Conservation (phyloP, 2,329 filamentous ascomycete genomes). For the Ophiocordyceps camponoti-rufipedis region DNA sequence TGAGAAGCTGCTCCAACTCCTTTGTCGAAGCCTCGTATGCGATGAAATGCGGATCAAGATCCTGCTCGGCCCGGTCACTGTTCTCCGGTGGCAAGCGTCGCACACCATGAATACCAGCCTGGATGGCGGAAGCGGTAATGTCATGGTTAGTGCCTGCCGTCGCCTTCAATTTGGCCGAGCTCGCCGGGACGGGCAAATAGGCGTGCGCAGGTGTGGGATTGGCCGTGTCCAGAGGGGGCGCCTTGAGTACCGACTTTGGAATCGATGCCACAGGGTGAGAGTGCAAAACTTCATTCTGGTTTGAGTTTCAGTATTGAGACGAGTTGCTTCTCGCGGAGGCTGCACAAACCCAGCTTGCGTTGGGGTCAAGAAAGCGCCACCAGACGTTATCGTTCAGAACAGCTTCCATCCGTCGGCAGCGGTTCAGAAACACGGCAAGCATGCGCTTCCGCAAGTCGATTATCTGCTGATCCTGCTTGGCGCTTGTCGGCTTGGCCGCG, state of each 20-base stretch:
- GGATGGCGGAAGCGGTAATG: slow-evolving; percentile 17
- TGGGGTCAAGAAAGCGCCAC: slow-evolving; percentile 95
- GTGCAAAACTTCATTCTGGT: slow-evolving; percentile 79
- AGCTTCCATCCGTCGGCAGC: slow-evolving; percentile 82
- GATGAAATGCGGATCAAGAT: slow-evolving; percentile 90
- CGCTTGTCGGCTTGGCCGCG: slow-evolving; percentile 90
- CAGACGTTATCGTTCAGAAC: slow-evolving; percentile 86
- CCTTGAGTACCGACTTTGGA: slow-evolving; percentile 85
- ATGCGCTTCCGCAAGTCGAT: slow-evolving; percentile 95
- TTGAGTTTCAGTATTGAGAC: slow-evolving; percentile 5
- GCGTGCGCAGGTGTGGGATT: slow-evolving; percentile 76
- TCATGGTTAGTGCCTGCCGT: slow-evolving; percentile 18
- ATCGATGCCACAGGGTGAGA: slow-evolving; percentile 81
- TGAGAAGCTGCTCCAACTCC: slow-evolving; percentile 73
- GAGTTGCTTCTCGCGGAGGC: background rate
- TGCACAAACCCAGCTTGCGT: slow-evolving; percentile 73
- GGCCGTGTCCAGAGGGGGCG: slow-evolving; percentile 87
- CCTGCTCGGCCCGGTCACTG: slow-evolving; percentile 63
- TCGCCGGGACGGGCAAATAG: slow-evolving; percentile 71
- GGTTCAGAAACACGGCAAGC: slow-evolving; percentile 86
- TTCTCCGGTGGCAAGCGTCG: slow-evolving; percentile 69
- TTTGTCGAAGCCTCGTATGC: slow-evolving; percentile 84
- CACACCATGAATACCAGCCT: slow-evolving; percentile 38
- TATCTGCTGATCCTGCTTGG: slow-evolving; percentile 92
- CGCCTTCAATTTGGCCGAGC: slow-evolving; percentile 70